Conservation (phyloP, 179 eudicot species). For the Drosera spatulata region DNA sequence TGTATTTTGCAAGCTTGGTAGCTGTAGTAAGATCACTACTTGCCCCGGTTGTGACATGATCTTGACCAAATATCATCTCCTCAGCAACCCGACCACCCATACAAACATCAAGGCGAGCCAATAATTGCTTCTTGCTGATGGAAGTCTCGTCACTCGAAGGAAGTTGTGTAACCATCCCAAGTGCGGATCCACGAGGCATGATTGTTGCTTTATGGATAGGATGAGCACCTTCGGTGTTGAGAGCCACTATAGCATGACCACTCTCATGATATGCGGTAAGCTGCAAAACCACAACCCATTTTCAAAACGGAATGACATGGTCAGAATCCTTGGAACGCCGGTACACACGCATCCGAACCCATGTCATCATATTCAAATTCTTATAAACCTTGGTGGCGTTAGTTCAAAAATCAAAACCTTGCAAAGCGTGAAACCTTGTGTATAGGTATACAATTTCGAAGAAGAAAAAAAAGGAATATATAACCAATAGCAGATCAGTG, state of each 20-base stretch:
- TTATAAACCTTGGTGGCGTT: too few species aligned
- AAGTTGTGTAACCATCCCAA: constrained; percentile 98
- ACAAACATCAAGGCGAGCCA: constrained; percentile 95
- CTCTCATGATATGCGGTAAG: constrained; percentile 99
- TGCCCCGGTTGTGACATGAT: constrained; percentile 91
- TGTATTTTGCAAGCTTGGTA: constrained; percentile 89
- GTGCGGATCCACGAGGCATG: constrained; percentile 92
- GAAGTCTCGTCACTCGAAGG: constrained; percentile 91
- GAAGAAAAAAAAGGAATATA: too few species aligned
- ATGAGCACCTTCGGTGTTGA: constrained; percentile 83
- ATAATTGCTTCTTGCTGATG: constrained; percentile 70
- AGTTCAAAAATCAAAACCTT: too few species aligned
- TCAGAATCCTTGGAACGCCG: too few species aligned
- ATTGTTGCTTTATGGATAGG: constrained; percentile 99
- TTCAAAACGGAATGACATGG: background rate
- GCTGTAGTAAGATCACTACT: constrained; percentile 87
- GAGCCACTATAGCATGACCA: constrained; percentile 95
- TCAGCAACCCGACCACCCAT: constrained; percentile 99
- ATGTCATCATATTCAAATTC: too few species aligned
- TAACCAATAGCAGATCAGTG: background rate
- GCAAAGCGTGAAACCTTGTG: too few species aligned
- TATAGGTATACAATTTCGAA: too few species aligned
- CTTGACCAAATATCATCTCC: constrained; percentile 90
- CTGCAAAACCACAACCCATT: constrained; percentile 20
- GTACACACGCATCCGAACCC: too few species aligned